Evolutionary conservation across 805 yeast species (phyloP).

Genomic region (Maudiozyma pseudohumilis): DNA sequence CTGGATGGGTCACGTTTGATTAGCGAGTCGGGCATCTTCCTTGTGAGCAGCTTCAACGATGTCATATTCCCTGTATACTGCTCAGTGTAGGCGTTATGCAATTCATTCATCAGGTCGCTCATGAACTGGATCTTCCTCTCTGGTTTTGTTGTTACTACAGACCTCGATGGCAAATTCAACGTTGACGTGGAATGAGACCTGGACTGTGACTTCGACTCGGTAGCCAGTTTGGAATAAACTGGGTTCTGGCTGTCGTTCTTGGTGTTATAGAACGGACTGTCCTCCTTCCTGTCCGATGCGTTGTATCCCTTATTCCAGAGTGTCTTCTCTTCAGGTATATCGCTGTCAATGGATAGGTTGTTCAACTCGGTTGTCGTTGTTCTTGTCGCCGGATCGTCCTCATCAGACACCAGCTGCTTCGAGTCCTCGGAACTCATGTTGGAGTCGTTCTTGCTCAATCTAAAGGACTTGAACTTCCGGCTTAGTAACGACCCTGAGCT

Average conservation of each 20-base stretch:
- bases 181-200: conserved; percentile 1
- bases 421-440: conserved; percentile 4
- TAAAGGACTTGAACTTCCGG: conserved; percentile 19
- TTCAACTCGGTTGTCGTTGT: not conserved
- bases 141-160: not conserved
- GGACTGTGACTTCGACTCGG: not conserved
- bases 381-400: no score
- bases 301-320: not conserved
- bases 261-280: conserved; percentile 1
- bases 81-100: conserved; percentile 19
- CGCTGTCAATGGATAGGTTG: not conserved
- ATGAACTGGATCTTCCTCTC: conserved; percentile 10
- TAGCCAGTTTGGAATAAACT: not conserved
- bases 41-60: conserved; percentile 20
- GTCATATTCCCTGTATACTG: conserved; percentile 18
- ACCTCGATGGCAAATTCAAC: not conserved
- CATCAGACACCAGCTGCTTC: conserved; percentile 4
- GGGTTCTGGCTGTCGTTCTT: not conserved
- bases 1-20: conserved; percentile 17
- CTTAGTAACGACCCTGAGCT: conserved; percentile 24
- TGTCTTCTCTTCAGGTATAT: not conserved
- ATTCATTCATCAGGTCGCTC: conserved; percentile 20
- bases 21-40: conserved; percentile 20
- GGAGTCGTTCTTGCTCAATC: conserved; percentile 6
- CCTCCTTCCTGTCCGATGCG: not conserved